Conservation (phyloP, 2,329 filamentous ascomycete species). For the Teratosphaeria pseudoeucalypti region DNA sequence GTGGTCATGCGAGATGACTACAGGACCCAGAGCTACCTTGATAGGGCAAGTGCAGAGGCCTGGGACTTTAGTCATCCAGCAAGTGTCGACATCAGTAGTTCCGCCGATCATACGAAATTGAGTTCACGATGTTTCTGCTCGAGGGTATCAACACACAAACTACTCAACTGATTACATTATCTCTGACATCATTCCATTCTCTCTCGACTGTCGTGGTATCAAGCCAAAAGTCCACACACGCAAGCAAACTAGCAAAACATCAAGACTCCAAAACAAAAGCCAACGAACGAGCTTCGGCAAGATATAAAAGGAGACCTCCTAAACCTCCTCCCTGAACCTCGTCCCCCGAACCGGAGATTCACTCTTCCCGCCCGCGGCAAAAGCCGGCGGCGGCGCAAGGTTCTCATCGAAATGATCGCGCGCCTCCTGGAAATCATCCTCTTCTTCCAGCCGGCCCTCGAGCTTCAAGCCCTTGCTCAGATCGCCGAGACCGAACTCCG, state of each 20-base stretch:
- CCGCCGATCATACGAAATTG: no score
- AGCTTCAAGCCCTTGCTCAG: constrained; percentile 4
- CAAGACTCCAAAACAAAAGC: neutral
- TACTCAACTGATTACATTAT: neutral
- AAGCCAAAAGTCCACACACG: neutral
- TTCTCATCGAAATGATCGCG: constrained; percentile 41
- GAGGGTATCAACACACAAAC: neutral
- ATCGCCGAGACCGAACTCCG: constrained; percentile 13
- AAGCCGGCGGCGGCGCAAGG: constrained; percentile 32
- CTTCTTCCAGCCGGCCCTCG: constrained; percentile 11
- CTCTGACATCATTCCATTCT: neutral
- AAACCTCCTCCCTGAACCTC: constrained; percentile 8
- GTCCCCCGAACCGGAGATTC: constrained; percentile 44
- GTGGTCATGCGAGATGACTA: neutral
- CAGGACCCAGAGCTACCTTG: neutral
- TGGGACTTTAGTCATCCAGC: neutral
- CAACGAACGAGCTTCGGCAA: neutral
- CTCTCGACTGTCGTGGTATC: neutral
- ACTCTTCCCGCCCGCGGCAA: constrained; percentile 26
- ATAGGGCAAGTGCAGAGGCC: neutral
- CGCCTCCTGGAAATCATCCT: constrained; percentile 38
- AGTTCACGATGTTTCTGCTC: neutral
- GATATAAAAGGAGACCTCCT: neutral
- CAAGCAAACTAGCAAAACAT: neutral
- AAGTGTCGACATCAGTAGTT: no score